These are phyloP conservation scores for Lactarius evosmus DNA, from an alignment of 768 basidiomycete species.

Conservation along the genomic window DNA sequence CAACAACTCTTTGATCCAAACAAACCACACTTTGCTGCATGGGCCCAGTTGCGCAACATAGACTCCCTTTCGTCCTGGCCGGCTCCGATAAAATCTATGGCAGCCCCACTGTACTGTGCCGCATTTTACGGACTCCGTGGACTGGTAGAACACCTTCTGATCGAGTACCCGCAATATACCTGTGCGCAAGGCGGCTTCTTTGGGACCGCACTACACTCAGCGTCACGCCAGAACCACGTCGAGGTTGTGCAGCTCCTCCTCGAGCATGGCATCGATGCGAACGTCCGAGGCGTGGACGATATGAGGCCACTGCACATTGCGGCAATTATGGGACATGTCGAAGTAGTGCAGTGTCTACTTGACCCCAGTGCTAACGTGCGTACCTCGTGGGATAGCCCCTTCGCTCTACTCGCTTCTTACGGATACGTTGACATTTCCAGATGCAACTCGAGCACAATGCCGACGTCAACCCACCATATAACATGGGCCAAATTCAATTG, in stretches of 20 bases:
- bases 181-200: neutral
- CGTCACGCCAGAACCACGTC: neutral
- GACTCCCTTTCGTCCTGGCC: neutral
- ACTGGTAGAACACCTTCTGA: neutral
- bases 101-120: neutral
- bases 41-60: neutral
- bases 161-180: neutral
- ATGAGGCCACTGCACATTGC: neutral
- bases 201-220: neutral
- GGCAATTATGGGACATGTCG: neutral
- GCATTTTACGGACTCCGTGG: neutral
- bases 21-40: neutral
- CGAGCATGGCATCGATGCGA: neutral
- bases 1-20: too few species aligned
- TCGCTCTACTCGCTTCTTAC: too few species aligned
- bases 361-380: neutral
- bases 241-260: neutral
- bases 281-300: neutral
- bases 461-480: too few species aligned
- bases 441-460: too few species aligned
- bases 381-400: too few species aligned
- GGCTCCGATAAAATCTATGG: neutral
- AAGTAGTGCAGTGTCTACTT: neutral
- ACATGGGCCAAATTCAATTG: neutral
- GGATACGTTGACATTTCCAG: too few species aligned